Evolutionary conservation across 164 flowering plant species (phyloP), one percentile per base, ranked within the genome.

Genomic region (Pachysandra terminalis): DNA sequence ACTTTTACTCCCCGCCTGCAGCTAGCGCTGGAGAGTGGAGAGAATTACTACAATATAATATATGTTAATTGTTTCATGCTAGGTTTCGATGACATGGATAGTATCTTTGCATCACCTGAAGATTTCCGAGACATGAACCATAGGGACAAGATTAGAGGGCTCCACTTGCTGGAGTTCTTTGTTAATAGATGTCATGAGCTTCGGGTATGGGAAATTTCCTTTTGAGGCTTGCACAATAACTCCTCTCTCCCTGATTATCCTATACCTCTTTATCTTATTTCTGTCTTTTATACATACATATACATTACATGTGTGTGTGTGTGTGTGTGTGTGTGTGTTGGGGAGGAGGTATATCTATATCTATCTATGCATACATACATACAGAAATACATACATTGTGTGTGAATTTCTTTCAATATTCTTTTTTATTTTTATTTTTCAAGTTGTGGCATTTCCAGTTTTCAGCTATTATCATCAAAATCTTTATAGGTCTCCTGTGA

Each of bases 21-120:
- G 15, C 28, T 26, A 26, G 25, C 26, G 27, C 5, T 41, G 23
- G 40, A 21, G 23, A 16, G 59, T 49, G 14, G 19, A 51, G 54
- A n/a, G 63, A 54, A 13, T n/a, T 16, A 15, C 21, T 51, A 28
- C 35, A 65, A 68, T 49, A 70, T 52, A 53, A 10, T 25, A 9
- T 25, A 49, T 40, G 37, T 19, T 32, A n/a, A 28, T 65, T 54
- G 48, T 60, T 27, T 25, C 41, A 17, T 72, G 62, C 61, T 59
- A 90, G 99, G 95, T 59, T 96, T 89, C 73, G 85, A 85, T 87
- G 99, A 90, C 68, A 78, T 84, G 82, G 98, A 91, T 67, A 87
- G 99, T 68, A 78, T 90, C 19, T 93, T 75, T 78, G 95, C 99
- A 45, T 88, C 98, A 7, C 97, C 97, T 61, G 89, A 78, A 1